Conservation (phyloP, 768 basidiomycete genomes). For the Asterophora parasitica region DNA sequence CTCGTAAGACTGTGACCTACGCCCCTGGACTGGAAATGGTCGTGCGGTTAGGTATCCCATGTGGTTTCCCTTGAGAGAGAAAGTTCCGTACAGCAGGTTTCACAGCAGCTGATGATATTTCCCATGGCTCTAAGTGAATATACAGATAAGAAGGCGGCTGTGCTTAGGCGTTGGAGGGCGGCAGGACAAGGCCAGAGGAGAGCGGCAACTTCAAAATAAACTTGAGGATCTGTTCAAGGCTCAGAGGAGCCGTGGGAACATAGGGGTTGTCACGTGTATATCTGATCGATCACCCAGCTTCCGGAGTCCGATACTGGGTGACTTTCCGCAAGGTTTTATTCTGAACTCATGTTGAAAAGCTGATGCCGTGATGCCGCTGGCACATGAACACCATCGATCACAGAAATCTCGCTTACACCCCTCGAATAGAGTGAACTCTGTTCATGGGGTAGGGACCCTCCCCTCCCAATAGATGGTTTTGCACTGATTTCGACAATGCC, state of each 20-base stretch:
- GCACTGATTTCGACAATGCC: no score
- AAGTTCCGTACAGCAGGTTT: constrained; percentile 65
- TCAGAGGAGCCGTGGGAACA: constrained; percentile 10
- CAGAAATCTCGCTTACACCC: no score
- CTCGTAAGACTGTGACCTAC: constrained; percentile 83
- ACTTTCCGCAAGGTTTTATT: no score
- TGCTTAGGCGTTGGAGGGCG: constrained; percentile 11
- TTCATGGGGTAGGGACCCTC: no score
- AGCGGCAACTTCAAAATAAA: constrained; percentile 20
- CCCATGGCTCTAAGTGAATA: constrained; percentile 47
- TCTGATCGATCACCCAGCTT: no score
- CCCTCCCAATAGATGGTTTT: no score
- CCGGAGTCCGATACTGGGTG: no score
- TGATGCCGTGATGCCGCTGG: no score
- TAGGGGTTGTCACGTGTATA: background rate
- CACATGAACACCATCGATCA: no score
- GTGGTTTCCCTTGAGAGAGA: constrained; percentile 6
- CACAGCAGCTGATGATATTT: constrained; percentile 75
- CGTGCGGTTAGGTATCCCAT: constrained; percentile 18
- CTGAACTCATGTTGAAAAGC: no score
- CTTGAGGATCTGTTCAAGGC: constrained; percentile 7
- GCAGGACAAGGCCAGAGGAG: constrained; percentile 12
- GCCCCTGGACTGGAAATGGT: constrained; percentile 58
- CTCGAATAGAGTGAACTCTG: no score
- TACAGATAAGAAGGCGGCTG: constrained; percentile 2